These are phyloP conservation scores for Sphagnum contortum DNA, from an alignment of 225 moss, liverwort and hornwort species.

Conservation along the genomic window DNA sequence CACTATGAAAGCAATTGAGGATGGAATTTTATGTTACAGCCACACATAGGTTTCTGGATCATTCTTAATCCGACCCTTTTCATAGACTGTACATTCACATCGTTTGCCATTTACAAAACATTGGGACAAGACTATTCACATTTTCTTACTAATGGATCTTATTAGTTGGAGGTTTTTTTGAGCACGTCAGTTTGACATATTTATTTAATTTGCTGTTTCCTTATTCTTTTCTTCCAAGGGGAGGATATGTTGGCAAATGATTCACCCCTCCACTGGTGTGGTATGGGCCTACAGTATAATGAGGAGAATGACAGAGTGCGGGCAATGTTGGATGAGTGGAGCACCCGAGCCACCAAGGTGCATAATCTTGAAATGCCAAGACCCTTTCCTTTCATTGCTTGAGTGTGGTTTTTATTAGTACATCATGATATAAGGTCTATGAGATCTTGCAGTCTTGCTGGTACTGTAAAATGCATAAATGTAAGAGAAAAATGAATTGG, in stretches of 20 bases:
- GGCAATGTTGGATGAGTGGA: slow-evolving; percentile 97
- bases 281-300: slow-evolving; percentile 45
- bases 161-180: slow-evolving; percentile 1
- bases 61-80: too few species aligned
- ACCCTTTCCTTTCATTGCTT: neutral
- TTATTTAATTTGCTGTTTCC: neutral
- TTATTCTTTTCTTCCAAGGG: neutral
- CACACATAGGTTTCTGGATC: too few species aligned
- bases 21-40: too few species aligned
- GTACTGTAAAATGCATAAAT: neutral
- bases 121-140: neutral
- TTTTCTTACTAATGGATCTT: neutral
- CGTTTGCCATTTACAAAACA: neutral
- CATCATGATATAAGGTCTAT: neutral
- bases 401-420: neutral
- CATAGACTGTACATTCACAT: too few species aligned
- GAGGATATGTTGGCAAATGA: too few species aligned
- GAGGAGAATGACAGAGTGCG: slow-evolving; percentile 86
- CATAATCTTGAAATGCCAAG: neutral
- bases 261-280: neutral
- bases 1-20: too few species aligned
- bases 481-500: neutral
- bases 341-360: slow-evolving; percentile 89
- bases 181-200: neutral
- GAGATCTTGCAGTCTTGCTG: neutral